Base-by-base conservation (phyloP, 2,329 filamentous ascomycete species). In the Coniochaeta sp. region DNA sequence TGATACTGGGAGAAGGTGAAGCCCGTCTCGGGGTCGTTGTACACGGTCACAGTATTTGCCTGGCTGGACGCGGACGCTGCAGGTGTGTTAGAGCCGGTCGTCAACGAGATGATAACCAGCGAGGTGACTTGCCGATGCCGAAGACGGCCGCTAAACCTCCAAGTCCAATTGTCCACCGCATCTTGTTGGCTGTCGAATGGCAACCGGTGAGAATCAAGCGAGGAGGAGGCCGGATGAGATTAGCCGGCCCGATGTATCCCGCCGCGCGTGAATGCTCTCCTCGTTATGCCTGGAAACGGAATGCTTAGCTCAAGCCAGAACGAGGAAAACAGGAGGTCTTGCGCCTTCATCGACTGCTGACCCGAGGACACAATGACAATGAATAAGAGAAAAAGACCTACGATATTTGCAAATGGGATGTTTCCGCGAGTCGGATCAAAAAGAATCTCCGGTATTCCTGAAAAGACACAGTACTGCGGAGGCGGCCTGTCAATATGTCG, bases 1-100 rank as follows among this genome's bases (percentile, higher is more conserved):
- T 64, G 62, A 55, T 62, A 60, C 56, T 64, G 61, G 22, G 77
- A 72, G 64, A 77, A 80, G 16, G 73, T 75, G 56, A 81, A 74
- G 36, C 75, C 75, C 19, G 75, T 77, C 10, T 74, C 72, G 28
- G 68, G 62, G 57, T 77, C 75, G 26, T 66, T 66, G 58, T 72
- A 73, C 47, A 65, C 38, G 28, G 62, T 57, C 2, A 38, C 54
- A 2, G 55, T 30, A 9, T 30, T 44, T 10, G 34, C 55, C 26
- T 44, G 55, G 38, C 9, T 19, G 14, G 34, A 10, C 17, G 55
- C 55, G 22, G 55, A 57, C 3, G 55, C 55, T 57, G 36, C 17
- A 30, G 28, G 54, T 44, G 9, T 56, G 54, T 56, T 38, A 56
- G 54, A 34, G 5, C 8, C 17, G 10, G 24, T 30, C 24, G 47